Conservation (phyloP, 2,329 filamentous ascomycete genomes). For the Domatiomyces catenatus region DNA sequence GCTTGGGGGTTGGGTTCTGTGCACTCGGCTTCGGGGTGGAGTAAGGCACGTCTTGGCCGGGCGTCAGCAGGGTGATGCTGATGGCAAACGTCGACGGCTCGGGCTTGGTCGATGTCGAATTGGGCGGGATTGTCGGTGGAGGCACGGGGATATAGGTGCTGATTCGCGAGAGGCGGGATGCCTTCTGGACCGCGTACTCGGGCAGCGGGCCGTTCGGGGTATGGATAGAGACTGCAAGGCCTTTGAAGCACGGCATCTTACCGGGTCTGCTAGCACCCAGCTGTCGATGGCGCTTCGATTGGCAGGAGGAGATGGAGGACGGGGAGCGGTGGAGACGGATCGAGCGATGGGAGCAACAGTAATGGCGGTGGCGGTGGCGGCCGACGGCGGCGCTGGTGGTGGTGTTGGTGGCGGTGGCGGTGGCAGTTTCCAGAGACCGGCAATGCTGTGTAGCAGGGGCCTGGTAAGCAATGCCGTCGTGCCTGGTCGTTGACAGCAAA, state of each 20-base stretch:
- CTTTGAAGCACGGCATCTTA: slow-evolving; percentile 90
- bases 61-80: slow-evolving; percentile 86
- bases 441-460: neutral
- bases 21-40: slow-evolving; percentile 68
- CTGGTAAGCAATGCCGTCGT: neutral
- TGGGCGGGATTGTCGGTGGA: slow-evolving; percentile 56
- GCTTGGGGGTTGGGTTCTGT: slow-evolving; percentile 63
- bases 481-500: neutral
- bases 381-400: neutral
- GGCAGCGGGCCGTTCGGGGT: slow-evolving; percentile 62
- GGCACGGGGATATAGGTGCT: slow-evolving; percentile 95
- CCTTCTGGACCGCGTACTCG: slow-evolving; percentile 89
- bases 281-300: neutral
- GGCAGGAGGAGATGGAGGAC: no score
- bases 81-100: slow-evolving; percentile 96
- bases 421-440: neutral
- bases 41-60: slow-evolving; percentile 78
- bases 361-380: neutral
- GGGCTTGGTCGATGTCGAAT: slow-evolving; percentile 55
- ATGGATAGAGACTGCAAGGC: slow-evolving; percentile 95
- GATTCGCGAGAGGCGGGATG: slow-evolving; percentile 79
- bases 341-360: neutral
- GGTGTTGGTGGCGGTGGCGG: neutral
- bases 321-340: neutral
- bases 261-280: neutral